Conservation (phyloP, 2,329 filamentous ascomycete species). For the Hypoxylon rubiginosum region DNA sequence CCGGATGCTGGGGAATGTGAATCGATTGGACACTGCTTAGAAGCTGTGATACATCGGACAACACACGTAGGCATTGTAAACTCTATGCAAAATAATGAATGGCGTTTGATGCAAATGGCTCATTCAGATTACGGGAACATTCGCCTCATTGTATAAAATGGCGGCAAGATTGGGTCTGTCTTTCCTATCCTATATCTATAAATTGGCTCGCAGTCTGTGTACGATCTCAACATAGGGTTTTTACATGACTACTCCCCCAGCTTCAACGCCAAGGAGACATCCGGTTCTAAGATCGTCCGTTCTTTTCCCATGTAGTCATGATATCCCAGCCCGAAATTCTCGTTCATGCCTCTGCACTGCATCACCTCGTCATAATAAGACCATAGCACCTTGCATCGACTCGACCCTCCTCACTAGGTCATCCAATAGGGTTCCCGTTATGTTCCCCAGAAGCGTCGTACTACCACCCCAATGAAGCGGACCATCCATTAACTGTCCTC, state of each 20-base stretch:
- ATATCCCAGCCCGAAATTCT: no score
- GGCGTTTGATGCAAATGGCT: no score
- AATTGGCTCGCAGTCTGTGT: not conserved
- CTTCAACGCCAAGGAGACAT: no score
- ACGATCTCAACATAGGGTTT: no score
- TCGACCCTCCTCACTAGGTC: slow-evolving; percentile 36
- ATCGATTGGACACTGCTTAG: slow-evolving; percentile 9
- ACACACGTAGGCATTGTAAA: not conserved
- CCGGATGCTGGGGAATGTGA: slow-evolving; percentile 25
- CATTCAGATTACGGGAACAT: no score
- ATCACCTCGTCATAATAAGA: slow-evolving; percentile 12
- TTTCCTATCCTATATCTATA: not conserved
- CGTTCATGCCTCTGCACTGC: no score
- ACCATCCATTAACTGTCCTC: slow-evolving; percentile 11
- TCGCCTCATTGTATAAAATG: no score
- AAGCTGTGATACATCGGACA: not conserved
- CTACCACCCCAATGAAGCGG: slow-evolving; percentile 30
- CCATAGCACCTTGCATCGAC: slow-evolving; percentile 34
- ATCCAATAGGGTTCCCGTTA: slow-evolving; percentile 18
- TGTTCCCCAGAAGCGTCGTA: slow-evolving; percentile 2
- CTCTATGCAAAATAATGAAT: no score
- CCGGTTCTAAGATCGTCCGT: no score
- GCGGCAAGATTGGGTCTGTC: not conserved
- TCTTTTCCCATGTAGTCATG: no score
- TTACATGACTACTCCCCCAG: no score